Conservation (phyloP, 2,329 filamentous ascomycete genomes). For the Diaporthe aspalathi region DNA sequence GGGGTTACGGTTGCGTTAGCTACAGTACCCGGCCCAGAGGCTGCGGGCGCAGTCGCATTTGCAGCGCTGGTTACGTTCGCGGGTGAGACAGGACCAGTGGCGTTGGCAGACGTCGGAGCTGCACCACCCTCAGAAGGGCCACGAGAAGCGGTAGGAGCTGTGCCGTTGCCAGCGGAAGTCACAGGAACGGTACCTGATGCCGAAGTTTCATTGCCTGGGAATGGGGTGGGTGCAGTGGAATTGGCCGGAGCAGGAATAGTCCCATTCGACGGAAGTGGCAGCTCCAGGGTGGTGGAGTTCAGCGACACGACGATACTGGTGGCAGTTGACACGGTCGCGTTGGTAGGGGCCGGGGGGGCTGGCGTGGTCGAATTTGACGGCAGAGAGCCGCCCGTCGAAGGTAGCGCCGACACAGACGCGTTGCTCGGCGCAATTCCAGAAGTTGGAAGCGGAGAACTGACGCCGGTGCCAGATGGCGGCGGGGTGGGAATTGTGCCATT, state of each 20-base stretch:
- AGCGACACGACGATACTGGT: conserved; percentile 30
- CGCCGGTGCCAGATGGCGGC: conserved; percentile 29
- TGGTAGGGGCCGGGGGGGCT: background rate
- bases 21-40: conserved; percentile 16
- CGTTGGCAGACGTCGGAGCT: conserved; percentile 31
- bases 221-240: background rate
- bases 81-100: conserved; percentile 20
- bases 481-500: conserved; percentile 30
- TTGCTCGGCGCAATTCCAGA: background rate
- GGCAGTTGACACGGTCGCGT: conserved; percentile 6
- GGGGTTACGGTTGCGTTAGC: conserved; percentile 33
- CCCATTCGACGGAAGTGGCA: conserved; percentile 36
- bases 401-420: background rate
- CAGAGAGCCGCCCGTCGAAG: conserved; percentile 18
- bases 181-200: background rate
- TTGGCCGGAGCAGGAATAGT: conserved; percentile 6
- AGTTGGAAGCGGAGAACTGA: background rate
- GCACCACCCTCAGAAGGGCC: conserved; percentile 22
- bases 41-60: conserved; percentile 31
- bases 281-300: conserved; percentile 32
- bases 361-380: background rate
- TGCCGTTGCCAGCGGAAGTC: conserved; percentile 29
- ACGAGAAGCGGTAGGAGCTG: conserved; percentile 9
- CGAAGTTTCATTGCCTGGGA: conserved; percentile 21
- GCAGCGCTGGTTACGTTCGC: conserved; percentile 29